These are phyloP conservation scores for Verticillium nonalfalfae DNA, from an alignment of 2,329 filamentous ascomycete species.

Conservation along the genomic window DNA sequence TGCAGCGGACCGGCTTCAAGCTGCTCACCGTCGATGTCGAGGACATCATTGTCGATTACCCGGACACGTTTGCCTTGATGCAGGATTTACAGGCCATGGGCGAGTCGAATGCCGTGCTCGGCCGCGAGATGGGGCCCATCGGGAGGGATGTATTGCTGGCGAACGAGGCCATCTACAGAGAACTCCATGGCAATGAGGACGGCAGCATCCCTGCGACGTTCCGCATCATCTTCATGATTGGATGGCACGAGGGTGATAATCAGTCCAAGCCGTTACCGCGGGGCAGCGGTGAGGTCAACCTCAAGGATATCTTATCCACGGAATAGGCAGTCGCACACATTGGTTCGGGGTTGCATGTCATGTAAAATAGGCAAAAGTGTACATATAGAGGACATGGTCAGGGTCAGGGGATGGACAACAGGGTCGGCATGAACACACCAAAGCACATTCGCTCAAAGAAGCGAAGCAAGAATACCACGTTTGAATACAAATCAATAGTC, in stretches of 20 bases:
- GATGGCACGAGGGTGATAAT: constrained; percentile 80
- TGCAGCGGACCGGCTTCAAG: constrained; percentile 86
- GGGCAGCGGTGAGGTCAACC: constrained; percentile 79
- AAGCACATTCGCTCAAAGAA: not conserved
- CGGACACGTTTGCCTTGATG: constrained; percentile 86
- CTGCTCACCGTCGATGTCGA: constrained; percentile 96
- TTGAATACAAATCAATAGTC: too few relatives aligned
- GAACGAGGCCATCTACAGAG: constrained; percentile 80
- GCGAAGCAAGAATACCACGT: not conserved
- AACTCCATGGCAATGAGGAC: constrained; percentile 77
- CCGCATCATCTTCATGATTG: constrained; percentile 96
- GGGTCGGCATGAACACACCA: not conserved
- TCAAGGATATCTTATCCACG: constrained; percentile 69
- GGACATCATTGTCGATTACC: constrained; percentile 93
- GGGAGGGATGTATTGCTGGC: constrained; percentile 80
- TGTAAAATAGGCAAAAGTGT: not conserved
- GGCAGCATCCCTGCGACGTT: constrained; percentile 83
- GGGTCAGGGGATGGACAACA: not conserved
- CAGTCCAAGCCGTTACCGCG: constrained; percentile 76
- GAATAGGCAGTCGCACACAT: constrained; percentile 21
- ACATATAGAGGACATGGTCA: not conserved
- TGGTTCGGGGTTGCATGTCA: not conserved
- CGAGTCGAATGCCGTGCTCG: constrained; percentile 81
- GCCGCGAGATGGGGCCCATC: constrained; percentile 75
- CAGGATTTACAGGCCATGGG: constrained; percentile 94